These are phyloP conservation scores for Hansenula lynferdii DNA, from an alignment of 1,139 yeast genomes.

Conservation along the genomic window DNA sequence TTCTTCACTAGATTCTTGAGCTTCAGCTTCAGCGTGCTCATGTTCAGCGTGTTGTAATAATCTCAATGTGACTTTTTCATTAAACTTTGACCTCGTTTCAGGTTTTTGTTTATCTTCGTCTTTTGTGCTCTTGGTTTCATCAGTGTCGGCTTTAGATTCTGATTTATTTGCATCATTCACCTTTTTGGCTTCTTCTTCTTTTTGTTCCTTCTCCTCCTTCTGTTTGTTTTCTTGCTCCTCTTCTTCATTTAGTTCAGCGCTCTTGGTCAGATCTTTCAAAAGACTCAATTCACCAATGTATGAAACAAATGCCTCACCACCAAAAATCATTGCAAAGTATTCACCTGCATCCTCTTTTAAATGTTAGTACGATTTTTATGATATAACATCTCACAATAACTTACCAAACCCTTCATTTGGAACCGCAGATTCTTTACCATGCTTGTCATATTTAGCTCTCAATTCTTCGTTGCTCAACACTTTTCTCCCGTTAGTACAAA, in stretches of 20 bases:
- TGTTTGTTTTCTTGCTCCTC: constrained; percentile 30
- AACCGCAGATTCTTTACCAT: constrained; percentile 78
- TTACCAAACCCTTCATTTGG: constrained; percentile 74
- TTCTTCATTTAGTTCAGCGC: constrained; percentile 45
- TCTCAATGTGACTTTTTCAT: constrained; percentile 3
- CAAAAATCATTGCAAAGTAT: constrained; percentile 81
- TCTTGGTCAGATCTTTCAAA: constrained; percentile 71
- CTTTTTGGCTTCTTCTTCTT: constrained; percentile 3
- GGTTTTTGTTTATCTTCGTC: constrained; percentile 1
- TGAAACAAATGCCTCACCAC: constrained; percentile 86
- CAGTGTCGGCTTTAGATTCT: not conserved
- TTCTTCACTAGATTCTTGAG: constrained; percentile 13
- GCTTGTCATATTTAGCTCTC: constrained; percentile 75
- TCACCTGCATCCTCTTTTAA: constrained; percentile 76
- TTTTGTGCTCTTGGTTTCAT: constrained; percentile 1
- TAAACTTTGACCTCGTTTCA: not conserved
- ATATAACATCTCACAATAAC: not conserved
- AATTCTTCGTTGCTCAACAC: constrained; percentile 73
- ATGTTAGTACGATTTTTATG: not conserved
- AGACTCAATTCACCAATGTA: constrained; percentile 92
- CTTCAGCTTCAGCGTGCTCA: constrained; percentile 19
- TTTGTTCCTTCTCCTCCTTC: constrained; percentile 22
- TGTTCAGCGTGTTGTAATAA: constrained; percentile 1
- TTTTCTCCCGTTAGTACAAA: no score
- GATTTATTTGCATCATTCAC: not conserved